Evolutionary conservation across 2,329 filamentous ascomycete genomes (phyloP).

Genomic region (Xylaria sp.): DNA sequence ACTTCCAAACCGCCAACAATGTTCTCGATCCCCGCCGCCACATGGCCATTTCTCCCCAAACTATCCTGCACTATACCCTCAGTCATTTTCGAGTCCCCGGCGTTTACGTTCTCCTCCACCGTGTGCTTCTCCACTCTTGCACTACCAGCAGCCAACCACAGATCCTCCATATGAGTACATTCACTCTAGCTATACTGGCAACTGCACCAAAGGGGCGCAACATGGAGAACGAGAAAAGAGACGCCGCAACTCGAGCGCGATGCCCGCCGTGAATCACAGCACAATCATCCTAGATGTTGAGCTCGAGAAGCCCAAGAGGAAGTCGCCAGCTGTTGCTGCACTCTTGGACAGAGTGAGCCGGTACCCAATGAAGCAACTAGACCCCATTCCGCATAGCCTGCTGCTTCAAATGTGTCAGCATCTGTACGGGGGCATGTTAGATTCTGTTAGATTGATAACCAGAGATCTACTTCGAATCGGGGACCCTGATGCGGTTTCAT

Average conservation of each 20-base stretch:
- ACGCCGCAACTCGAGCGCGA: constrained; percentile 6
- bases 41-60: constrained; percentile 7
- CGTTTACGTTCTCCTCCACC: constrained; percentile 24
- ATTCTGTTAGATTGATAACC: constrained; percentile 21
- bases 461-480: constrained; percentile 27
- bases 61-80: constrained; percentile 23
- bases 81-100: constrained; percentile 17
- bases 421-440: constrained; percentile 31
- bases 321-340: constrained; percentile 12
- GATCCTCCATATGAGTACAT: constrained; percentile 10
- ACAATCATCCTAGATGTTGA: constrained; percentile 23
- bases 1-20: constrained; percentile 24
- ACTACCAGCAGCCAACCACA: constrained; percentile 19
- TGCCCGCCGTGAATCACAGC: constrained; percentile 5
- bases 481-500: constrained; percentile 22
- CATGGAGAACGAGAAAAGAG: constrained; percentile 23
- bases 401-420: constrained; percentile 34
- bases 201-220: not conserved
- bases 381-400: constrained; percentile 20
- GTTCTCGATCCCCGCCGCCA: constrained; percentile 27
- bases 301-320: constrained; percentile 27
- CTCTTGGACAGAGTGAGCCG: constrained; percentile 26
- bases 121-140: constrained; percentile 20
- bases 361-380: constrained; percentile 16
- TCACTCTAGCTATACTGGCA: constrained; percentile 11